Conservation (phyloP, 2,329 filamentous ascomycete genomes). For the Xylariaceae sp. region DNA sequence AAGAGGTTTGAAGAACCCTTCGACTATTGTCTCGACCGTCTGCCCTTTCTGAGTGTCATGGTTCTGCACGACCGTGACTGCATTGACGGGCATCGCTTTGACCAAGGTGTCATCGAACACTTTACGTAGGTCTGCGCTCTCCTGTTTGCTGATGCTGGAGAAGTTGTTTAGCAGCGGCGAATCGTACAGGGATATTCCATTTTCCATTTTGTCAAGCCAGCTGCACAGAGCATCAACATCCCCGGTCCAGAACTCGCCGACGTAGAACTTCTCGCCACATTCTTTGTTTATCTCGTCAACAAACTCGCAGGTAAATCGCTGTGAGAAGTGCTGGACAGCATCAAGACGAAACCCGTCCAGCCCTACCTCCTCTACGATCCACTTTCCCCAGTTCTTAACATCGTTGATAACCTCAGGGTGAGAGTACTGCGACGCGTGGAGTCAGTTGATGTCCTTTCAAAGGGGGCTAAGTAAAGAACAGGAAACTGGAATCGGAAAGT, state of each 20-base stretch:
- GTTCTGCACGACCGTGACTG: constrained; percentile 67
- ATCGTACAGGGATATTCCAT: constrained; percentile 66
- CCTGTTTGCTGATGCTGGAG: constrained; percentile 58
- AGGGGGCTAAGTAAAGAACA: too few relatives aligned
- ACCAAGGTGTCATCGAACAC: constrained; percentile 66
- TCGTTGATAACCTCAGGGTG: constrained; percentile 38
- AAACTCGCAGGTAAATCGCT: constrained; percentile 37
- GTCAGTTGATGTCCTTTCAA: not conserved
- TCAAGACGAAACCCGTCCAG: constrained; percentile 40
- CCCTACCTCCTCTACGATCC: constrained; percentile 35
- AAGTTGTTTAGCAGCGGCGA: constrained; percentile 71
- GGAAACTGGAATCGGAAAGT: too few relatives aligned
- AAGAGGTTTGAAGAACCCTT: constrained; percentile 69
- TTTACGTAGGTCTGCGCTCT: constrained; percentile 61
- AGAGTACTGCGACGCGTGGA: constrained; percentile 24
- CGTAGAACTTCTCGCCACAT: constrained; percentile 58
- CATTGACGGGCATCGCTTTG: constrained; percentile 39
- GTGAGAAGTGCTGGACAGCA: constrained; percentile 42
- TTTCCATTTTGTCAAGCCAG: constrained; percentile 61
- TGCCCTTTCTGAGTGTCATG: constrained; percentile 63
- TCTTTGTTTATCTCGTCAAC: constrained; percentile 28
- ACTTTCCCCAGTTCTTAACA: constrained; percentile 38
- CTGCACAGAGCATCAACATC: constrained; percentile 56
- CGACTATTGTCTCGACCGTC: constrained; percentile 57
- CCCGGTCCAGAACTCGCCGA: constrained; percentile 71